Evolutionary conservation across 2,329 filamentous ascomycete genomes (phyloP), one percentile per base, ranked within the genome.

Genomic region (Colletotrichum musicola): DNA sequence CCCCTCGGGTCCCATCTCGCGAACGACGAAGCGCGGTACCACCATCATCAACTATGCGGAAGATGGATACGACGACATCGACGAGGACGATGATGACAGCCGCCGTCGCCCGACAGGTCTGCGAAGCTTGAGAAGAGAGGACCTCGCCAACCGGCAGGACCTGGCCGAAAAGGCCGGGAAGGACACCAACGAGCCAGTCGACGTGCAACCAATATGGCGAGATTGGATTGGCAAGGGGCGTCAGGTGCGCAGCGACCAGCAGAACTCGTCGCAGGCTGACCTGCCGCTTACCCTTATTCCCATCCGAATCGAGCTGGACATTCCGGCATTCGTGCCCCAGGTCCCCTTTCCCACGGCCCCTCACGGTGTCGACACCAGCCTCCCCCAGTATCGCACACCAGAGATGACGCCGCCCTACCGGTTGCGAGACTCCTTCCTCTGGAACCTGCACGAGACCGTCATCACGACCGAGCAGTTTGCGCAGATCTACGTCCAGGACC

Each of bases 1-100:
- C 65, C 86, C 89, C n/a, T 80, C 88, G 2, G 90, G 89, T 25
- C 88, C 91, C 46, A 83, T 88, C 68, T 87, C 93, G 74, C 90
- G 95, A 77, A 97, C 93, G n/a, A 98, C 96, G 9, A 98, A 99
- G 84, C 92, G 96, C 80, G 96, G 96, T 66, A 98, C 96, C 2
- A 96, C 93, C 40, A 93, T 95, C 71, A 96, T 98, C 81, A 99
- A 98, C 82, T 99, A 99, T 77, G 95, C 96, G 25, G 96, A 99
- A 78, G 95, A 98, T 78, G 95, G 95, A 54, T 97, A 92, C 76
- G 95, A 98, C 73, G 94, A 95, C 75, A 80, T 88, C 65, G 88
- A 90, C 44, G 88, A 91, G 64, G 92, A 94, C 71, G 91, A 92
- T 57, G 92, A 94, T 71, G 92, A 93, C 63, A 85, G 88, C 68